Conservation (phyloP, 2,329 filamentous ascomycete genomes). For the Aspergillus ustus region DNA sequence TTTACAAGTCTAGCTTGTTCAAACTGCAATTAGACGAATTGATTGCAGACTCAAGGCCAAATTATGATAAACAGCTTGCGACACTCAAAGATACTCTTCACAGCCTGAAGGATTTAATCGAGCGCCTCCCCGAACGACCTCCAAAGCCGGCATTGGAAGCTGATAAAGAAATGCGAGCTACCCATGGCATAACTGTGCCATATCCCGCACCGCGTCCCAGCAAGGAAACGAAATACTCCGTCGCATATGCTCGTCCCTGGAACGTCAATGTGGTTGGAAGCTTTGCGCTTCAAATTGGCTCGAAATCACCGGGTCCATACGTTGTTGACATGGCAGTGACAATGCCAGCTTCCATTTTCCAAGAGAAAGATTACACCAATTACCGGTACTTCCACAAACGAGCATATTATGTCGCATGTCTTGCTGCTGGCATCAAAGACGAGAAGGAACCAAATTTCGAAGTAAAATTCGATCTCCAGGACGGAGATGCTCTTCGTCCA, state of each 20-base stretch:
- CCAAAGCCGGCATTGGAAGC: slow-evolving; percentile 66
- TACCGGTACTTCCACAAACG: slow-evolving; percentile 94
- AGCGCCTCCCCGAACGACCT: slow-evolving; percentile 57
- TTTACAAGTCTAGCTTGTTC: slow-evolving; percentile 70
- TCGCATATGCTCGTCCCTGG: slow-evolving; percentile 75
- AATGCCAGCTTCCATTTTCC: slow-evolving; percentile 79
- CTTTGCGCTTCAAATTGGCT: slow-evolving; percentile 76
- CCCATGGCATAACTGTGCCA: slow-evolving; percentile 72
- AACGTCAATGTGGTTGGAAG: slow-evolving; percentile 89
- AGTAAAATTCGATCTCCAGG: slow-evolving; percentile 67
- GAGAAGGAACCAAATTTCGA: slow-evolving; percentile 59
- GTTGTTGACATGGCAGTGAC: slow-evolving; percentile 83
- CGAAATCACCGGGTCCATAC: slow-evolving; percentile 59
- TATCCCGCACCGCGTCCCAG: slow-evolving; percentile 81
- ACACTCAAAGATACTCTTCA: slow-evolving; percentile 59
- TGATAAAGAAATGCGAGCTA: slow-evolving; percentile 67
- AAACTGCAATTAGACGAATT: slow-evolving; percentile 71
- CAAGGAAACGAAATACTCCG: slow-evolving; percentile 78
- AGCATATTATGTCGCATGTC: slow-evolving; percentile 85
- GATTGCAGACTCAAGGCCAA: slow-evolving; percentile 60
- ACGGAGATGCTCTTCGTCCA: slow-evolving; percentile 78
- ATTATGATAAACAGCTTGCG: slow-evolving; percentile 61
- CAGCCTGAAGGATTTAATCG: slow-evolving; percentile 61
- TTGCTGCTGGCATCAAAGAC: slow-evolving; percentile 72
- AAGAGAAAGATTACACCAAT: slow-evolving; percentile 93